Evolutionary conservation across 257 asterid genomes (phyloP).

Genomic region (Primulina eburnea): DNA sequence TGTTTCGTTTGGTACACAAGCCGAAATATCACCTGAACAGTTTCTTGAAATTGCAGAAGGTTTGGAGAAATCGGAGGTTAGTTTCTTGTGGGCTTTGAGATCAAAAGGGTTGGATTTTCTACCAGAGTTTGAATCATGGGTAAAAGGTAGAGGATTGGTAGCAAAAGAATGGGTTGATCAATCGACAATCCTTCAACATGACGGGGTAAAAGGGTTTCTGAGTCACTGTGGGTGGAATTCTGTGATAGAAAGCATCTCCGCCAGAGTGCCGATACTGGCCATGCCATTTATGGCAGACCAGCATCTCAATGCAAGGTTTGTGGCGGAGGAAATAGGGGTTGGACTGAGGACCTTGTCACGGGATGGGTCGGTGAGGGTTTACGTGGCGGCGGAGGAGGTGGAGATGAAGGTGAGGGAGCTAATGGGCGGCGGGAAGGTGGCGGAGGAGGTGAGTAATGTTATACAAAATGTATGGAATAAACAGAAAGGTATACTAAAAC

Average conservation of each 20-base stretch:
- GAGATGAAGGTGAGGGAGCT: conserved; percentile 48
- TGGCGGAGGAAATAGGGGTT: conserved; percentile 45
- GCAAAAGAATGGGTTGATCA: conserved; percentile 71
- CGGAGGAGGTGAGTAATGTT: conserved; percentile 37
- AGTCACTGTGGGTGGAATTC: conserved; percentile 93
- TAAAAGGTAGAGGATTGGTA: conserved; percentile 39
- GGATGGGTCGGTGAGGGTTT: conserved; percentile 46
- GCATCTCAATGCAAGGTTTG: conserved; percentile 51
- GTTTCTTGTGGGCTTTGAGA: conserved; percentile 61
- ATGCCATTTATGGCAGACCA: conserved; percentile 79
- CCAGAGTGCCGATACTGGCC: conserved; percentile 58
- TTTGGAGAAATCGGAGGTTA: conserved; percentile 42
- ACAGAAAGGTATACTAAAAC: too few relatives aligned
- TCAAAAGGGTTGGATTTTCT: not conserved
- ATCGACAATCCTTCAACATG: conserved; percentile 39
- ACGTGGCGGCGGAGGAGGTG: conserved; percentile 48
- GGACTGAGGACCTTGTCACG: conserved; percentile 51
- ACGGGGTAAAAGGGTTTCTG: conserved; percentile 46
- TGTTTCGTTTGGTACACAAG: conserved; percentile 79
- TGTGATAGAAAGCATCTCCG: conserved; percentile 49
- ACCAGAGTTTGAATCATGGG: conserved; percentile 30
- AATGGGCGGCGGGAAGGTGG: conserved; percentile 38
- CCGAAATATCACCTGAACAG: conserved; percentile 50
- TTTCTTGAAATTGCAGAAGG: conserved; percentile 51
- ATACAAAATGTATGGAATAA: too few relatives aligned